Evolutionary conservation across 2,329 filamentous ascomycete species (phyloP).

Genomic region (Sclerotinia trifoliorum): DNA sequence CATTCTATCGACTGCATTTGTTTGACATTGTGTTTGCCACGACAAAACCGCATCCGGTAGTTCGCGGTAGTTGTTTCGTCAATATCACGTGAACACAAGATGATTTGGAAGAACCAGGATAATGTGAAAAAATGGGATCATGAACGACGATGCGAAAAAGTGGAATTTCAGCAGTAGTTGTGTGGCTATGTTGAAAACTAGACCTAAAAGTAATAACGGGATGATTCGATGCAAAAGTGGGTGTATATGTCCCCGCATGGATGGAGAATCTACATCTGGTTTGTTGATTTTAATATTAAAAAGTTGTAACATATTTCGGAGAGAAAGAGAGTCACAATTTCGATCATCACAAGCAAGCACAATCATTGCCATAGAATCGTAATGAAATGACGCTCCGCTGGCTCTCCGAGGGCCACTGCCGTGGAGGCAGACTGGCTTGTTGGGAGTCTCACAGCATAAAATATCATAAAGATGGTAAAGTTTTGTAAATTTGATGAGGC

Average conservation of each 20-base stretch:
- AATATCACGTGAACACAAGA: not conserved
- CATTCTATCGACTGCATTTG: not conserved
- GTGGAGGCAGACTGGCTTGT: too few species aligned
- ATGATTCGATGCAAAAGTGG: not conserved
- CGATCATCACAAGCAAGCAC: too few species aligned
- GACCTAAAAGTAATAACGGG: too few species aligned
- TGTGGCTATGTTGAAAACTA: slow-evolving; percentile 1
- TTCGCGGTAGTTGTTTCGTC: not conserved
- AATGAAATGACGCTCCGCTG: too few species aligned
- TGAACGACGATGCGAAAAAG: not conserved
- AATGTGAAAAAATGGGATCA: not conserved
- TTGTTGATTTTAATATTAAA: too few species aligned
- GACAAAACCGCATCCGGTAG: not conserved
- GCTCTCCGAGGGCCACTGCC: too few species aligned
- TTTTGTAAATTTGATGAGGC: too few species aligned
- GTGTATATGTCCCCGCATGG: not conserved
- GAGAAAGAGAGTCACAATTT: too few species aligned
- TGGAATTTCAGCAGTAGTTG: not conserved
- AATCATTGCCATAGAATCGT: too few species aligned
- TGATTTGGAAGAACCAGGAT: not conserved
- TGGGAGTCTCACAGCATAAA: too few species aligned
- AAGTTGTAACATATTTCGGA: too few species aligned
- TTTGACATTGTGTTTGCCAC: not conserved
- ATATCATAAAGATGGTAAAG: too few species aligned
- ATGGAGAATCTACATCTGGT: not conserved